Conservation (phyloP, 352 stramenopile genomes). For the Globisporangium cylindrosporum region DNA sequence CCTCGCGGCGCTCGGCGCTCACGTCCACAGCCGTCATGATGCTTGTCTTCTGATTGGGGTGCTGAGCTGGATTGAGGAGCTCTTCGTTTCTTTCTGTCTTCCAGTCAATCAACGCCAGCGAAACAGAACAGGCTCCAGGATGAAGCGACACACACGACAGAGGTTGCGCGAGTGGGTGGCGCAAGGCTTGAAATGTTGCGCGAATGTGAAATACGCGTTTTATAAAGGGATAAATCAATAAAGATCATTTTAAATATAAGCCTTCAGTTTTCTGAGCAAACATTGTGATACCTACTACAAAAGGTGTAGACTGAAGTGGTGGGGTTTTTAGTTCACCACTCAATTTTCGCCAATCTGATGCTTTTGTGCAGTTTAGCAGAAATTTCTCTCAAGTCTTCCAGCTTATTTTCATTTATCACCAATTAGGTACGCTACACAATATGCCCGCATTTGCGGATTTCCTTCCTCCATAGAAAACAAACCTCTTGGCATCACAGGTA, state of each 20-base stretch:
- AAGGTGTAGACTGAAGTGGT: background rate
- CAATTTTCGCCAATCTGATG: background rate
- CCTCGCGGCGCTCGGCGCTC: constrained; percentile 31
- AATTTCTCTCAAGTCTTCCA: too few relatives aligned
- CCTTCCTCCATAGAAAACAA: background rate
- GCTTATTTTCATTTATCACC: too few relatives aligned
- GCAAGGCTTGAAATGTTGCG: background rate
- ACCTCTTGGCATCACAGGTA: background rate
- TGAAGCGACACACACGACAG: background rate
- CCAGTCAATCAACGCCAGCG: constrained; percentile 9
- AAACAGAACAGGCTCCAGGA: background rate
- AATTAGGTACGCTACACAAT: background rate
- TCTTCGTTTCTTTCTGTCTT: constrained; percentile 7
- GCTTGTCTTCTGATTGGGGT: background rate
- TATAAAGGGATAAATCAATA: background rate
- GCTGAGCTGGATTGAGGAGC: background rate
- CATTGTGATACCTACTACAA: background rate
- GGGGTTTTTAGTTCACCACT: background rate
- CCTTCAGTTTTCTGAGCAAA: too few relatives aligned
- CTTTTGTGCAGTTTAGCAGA: background rate
- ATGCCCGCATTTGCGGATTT: background rate
- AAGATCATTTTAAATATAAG: too few relatives aligned
- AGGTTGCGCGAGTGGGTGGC: constrained; percentile 13
- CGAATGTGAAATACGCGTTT: background rate
- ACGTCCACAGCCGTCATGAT: constrained; percentile 9